These are phyloP conservation scores for Pseudocercospora crystallina DNA, from an alignment of 2,329 filamentous ascomycete genomes.

Conservation along the genomic window DNA sequence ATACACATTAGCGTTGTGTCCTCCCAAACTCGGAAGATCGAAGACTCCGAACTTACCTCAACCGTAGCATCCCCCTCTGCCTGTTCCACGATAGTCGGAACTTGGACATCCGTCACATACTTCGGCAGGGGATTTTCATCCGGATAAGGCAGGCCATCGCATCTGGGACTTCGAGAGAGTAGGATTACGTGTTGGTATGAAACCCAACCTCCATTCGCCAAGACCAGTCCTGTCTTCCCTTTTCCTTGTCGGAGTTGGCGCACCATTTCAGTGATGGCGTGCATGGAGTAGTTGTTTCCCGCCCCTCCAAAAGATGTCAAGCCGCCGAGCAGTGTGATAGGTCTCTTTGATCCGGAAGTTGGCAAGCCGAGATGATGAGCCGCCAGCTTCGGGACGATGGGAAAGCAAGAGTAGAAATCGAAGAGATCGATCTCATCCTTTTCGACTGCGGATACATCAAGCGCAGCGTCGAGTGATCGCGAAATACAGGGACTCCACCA, in stretches of 20 bases:
- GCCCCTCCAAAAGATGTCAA: conserved; percentile 69
- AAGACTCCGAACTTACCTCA: conserved; percentile 45
- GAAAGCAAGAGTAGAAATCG: conserved; percentile 69
- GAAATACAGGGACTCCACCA: conserved; percentile 60
- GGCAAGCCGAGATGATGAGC: conserved; percentile 59
- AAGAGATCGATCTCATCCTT: conserved; percentile 58
- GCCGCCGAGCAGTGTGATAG: conserved; percentile 63
- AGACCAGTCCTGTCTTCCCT: conserved; percentile 55
- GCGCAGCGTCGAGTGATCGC: conserved; percentile 55
- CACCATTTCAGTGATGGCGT: conserved; percentile 59
- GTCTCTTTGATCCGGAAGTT: conserved; percentile 44
- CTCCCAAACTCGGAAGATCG: neutral
- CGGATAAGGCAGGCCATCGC: conserved; percentile 47
- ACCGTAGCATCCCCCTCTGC: conserved; percentile 53
- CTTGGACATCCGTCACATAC: conserved; percentile 40
- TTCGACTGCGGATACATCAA: conserved; percentile 49
- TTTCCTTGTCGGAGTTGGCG: conserved; percentile 51
- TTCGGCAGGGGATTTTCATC: conserved; percentile 46
- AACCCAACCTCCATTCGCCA: conserved; percentile 66
- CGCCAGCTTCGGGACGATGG: conserved; percentile 67
- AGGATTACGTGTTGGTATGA: conserved; percentile 65
- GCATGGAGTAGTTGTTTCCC: conserved; percentile 71
- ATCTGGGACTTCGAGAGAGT: conserved; percentile 51
- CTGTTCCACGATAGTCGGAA: conserved; percentile 43
- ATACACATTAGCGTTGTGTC: neutral